Evolutionary conservation across 176 grass and related monocot genomes (phyloP).

Genomic region (Puccinellia tenuiflora): DNA sequence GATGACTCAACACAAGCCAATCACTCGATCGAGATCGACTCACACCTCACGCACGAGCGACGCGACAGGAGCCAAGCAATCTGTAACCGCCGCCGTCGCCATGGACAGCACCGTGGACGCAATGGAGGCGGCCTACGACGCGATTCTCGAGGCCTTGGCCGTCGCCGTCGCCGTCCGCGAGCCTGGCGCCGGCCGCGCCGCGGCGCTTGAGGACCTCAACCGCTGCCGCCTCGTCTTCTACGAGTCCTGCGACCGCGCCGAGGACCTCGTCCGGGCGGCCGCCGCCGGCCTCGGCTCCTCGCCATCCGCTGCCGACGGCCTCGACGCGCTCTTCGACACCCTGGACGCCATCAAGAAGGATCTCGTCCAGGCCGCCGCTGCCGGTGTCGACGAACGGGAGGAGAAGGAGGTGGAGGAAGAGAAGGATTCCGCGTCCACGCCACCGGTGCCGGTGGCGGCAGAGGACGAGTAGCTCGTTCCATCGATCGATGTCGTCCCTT

Average conservation of each 20-base stretch:
- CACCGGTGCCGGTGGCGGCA: neutral
- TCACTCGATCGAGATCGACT: neutral
- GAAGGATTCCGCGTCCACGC: neutral
- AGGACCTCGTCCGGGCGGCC: neutral
- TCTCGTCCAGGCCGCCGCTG: neutral
- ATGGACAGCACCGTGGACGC: constrained; percentile 16
- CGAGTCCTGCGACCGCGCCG: constrained; percentile 6
- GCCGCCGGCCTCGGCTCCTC: neutral
- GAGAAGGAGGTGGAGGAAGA: neutral
- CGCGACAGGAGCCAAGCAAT: neutral
- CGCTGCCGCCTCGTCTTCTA: neutral
- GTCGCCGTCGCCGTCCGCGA: neutral
- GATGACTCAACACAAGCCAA: neutral
- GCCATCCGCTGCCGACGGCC: neutral
- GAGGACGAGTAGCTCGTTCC: neutral
- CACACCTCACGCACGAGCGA: neutral
- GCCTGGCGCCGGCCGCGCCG: neutral
- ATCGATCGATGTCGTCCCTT: neutral
- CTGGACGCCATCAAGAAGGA: neutral
- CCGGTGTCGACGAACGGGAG: neutral
- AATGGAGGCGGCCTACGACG: constrained; percentile 12
- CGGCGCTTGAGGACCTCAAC: neutral
- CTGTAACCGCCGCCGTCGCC: neutral
- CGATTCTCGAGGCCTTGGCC: neutral
- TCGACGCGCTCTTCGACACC: neutral